Conservation (phyloP, 495 filamentous ascomycete species). For the Hypoxylon fuscum region DNA sequence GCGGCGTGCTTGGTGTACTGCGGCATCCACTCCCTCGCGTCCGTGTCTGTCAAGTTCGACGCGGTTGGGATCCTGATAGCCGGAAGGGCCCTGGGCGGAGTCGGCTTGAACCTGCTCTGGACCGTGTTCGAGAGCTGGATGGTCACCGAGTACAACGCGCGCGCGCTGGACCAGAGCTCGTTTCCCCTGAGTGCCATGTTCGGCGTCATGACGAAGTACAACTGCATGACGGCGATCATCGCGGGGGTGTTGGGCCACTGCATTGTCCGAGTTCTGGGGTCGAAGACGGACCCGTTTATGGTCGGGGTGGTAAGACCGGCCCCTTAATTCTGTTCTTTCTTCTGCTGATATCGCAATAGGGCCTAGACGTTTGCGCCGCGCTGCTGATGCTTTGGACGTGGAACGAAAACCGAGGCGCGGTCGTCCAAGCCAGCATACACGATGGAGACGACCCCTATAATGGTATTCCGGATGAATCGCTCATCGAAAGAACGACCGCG, state of each 20-base stretch:
- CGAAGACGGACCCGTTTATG: slow-evolving; percentile 57
- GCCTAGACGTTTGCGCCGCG: slow-evolving; percentile 40
- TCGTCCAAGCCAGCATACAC: neutral
- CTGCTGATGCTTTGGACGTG: slow-evolving; percentile 49
- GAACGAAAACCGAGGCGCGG: slow-evolving; percentile 51
- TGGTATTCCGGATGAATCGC: neutral
- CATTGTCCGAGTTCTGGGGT: slow-evolving; percentile 50
- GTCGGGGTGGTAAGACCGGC: slow-evolving; percentile 40
- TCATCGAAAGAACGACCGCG: neutral
- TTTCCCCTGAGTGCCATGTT: slow-evolving; percentile 51
- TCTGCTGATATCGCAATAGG: slow-evolving; percentile 12
- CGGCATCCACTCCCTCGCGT: slow-evolving; percentile 55
- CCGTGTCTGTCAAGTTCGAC: slow-evolving; percentile 53
- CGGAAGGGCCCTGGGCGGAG: slow-evolving; percentile 54
- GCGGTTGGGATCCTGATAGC: slow-evolving; percentile 49
- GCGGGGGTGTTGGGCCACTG: slow-evolving; percentile 50
- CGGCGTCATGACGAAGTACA: slow-evolving; percentile 56
- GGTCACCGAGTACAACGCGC: slow-evolving; percentile 56
- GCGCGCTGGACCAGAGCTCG: slow-evolving; percentile 37
- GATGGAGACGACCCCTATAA: neutral
- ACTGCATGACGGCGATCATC: slow-evolving; percentile 54
- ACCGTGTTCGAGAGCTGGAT: slow-evolving; percentile 61
- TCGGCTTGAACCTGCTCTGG: slow-evolving; percentile 57
- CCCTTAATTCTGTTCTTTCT: slow-evolving; percentile 16
- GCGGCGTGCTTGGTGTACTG: slow-evolving; percentile 55